These are phyloP conservation scores for Macrophomina phaseolina DNA, from an alignment of 2,329 filamentous ascomycete genomes.

Conservation along the genomic window DNA sequence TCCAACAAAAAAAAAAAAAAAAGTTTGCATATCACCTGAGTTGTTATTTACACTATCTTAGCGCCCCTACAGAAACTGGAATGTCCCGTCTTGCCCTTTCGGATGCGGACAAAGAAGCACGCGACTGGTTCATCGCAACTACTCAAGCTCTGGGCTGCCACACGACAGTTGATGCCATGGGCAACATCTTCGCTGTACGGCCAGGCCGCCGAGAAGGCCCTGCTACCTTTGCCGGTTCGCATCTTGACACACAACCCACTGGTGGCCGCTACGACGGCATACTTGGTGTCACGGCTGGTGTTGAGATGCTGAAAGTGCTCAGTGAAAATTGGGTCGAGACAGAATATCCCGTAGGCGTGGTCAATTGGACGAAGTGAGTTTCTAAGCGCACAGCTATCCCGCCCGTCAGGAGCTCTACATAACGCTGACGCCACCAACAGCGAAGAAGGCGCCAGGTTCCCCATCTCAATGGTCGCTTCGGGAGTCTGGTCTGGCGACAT, in stretches of 20 bases:
- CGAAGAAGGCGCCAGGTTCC: slow-evolving; percentile 82
- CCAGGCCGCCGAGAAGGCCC: slow-evolving; percentile 65
- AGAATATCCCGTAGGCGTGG: slow-evolving; percentile 72
- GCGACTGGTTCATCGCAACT: slow-evolving; percentile 76
- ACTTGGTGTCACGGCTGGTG: slow-evolving; percentile 72
- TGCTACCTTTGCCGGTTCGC: slow-evolving; percentile 73
- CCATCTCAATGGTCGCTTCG: slow-evolving; percentile 74
- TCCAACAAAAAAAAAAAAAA: too few relatives aligned
- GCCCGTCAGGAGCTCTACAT: too few relatives aligned
- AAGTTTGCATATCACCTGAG: not conserved
- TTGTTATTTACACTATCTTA: slow-evolving; percentile 32
- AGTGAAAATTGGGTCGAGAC: slow-evolving; percentile 72
- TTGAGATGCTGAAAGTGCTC: slow-evolving; percentile 74
- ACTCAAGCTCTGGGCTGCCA: slow-evolving; percentile 68
- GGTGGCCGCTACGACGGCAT: slow-evolving; percentile 80
- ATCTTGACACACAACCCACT: slow-evolving; percentile 62
- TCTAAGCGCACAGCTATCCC: too few relatives aligned
- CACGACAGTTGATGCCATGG: slow-evolving; percentile 74
- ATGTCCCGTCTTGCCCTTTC: slow-evolving; percentile 78
- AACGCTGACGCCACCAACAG: slow-evolving; percentile 44
- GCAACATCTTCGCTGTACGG: slow-evolving; percentile 78
- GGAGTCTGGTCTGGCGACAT: slow-evolving; percentile 79
- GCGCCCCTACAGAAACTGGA: slow-evolving; percentile 68
- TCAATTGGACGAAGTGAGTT: slow-evolving; percentile 76
- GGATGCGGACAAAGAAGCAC: slow-evolving; percentile 71